These are phyloP conservation scores for Drechslerella dactyloides DNA, from an alignment of 2,329 filamentous ascomycete species.

Conservation along the genomic window DNA sequence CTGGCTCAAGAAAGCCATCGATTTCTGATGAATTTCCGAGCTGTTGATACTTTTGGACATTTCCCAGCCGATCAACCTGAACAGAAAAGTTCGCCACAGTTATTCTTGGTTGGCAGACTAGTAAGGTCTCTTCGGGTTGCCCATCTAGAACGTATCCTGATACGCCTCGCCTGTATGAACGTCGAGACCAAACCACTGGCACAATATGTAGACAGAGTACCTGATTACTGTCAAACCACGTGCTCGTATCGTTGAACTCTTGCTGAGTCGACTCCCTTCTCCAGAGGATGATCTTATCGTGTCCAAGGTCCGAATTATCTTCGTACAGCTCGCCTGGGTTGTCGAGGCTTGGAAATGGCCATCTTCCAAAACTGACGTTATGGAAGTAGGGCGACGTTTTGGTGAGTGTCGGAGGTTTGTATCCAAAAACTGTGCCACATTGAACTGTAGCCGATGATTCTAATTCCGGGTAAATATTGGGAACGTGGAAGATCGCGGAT, in stretches of 20 bases:
- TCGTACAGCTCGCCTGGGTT: conserved; percentile 9
- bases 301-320: conserved; percentile 14
- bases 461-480: conserved; percentile 3
- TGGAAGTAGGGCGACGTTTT: not conserved
- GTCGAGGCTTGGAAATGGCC: conserved; percentile 14
- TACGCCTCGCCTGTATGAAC: not conserved
- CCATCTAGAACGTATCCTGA: not conserved
- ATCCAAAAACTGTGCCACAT: conserved; percentile 19
- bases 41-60: conserved; percentile 5
- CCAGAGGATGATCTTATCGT: too few relatives aligned
- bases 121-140: conserved; percentile 10
- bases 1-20: conserved; percentile 1
- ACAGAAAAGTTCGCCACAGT: conserved; percentile 16
- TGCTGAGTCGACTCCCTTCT: not conserved
- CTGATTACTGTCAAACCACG: not conserved
- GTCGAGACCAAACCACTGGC: conserved; percentile 18
- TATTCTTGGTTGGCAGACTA: conserved; percentile 23
- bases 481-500: conserved; percentile 6
- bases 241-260: not conserved
- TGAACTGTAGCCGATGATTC: conserved; percentile 1
- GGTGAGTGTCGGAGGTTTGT: conserved; percentile 7
- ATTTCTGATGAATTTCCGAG: conserved; percentile 4
- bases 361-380: conserved; percentile 17
- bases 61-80: conserved; percentile 16
- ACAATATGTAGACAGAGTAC: conserved; percentile 14